These are phyloP conservation scores for Umbilicus rupestris DNA, from an alignment of 164 flowering plant species.

Conservation along the genomic window DNA sequence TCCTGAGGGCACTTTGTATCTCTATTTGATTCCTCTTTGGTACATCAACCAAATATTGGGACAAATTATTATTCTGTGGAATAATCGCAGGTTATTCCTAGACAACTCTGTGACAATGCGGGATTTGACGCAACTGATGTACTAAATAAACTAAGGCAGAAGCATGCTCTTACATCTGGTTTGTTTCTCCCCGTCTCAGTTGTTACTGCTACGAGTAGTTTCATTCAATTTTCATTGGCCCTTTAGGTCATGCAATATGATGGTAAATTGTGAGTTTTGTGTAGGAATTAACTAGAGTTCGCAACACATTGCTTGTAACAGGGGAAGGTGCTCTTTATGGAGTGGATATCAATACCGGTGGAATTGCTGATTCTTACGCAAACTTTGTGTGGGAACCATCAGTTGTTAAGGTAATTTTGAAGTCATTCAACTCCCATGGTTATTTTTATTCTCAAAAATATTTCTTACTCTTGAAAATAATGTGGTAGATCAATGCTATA, in stretches of 20 bases:
- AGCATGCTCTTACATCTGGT: conserved; percentile 96
- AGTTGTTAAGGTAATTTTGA: conserved; percentile 67
- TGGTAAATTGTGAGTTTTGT: not conserved
- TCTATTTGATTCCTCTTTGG: not conserved
- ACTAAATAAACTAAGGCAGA: conserved; percentile 89
- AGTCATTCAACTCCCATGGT: not conserved
- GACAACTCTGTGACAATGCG: conserved; percentile 98
- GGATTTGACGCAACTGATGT: conserved; percentile 99
- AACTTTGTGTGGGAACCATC: conserved; percentile 99
- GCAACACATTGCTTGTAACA: conserved; percentile 15
- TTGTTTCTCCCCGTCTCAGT: conserved; percentile 10
- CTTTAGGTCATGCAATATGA: not conserved
- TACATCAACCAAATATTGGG: not conserved
- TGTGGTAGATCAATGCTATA: conserved; percentile 79
- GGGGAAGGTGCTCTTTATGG: conserved; percentile 94
- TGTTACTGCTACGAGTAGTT: not conserved
- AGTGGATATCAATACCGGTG: conserved; percentile 95
- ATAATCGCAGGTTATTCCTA: conserved; percentile 67
- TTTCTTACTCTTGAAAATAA: not conserved
- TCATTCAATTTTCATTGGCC: not conserved
- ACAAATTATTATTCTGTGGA: not conserved
- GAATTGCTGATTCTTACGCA: conserved; percentile 83
- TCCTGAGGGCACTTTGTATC: not conserved
- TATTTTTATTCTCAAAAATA: not conserved
- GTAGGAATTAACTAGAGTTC: not conserved